Evolutionary conservation across 2,329 filamentous ascomycete genomes (phyloP).

Genomic region (Pseudocercospora eumusae): DNA sequence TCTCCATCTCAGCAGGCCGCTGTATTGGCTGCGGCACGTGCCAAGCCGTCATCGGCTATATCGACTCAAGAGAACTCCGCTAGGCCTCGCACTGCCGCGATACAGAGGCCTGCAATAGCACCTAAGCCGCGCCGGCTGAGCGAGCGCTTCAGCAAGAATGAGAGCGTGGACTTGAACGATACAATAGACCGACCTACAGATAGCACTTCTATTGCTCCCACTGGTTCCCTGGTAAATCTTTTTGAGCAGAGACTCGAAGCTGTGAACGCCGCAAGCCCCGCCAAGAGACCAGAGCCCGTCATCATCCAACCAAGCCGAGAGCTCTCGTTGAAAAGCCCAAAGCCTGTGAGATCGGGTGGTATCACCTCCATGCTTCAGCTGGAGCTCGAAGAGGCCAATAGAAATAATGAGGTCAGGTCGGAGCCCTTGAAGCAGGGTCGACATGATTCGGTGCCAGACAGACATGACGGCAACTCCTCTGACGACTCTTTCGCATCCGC

Average conservation of each 20-base stretch:
- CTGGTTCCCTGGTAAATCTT: constrained; percentile 65
- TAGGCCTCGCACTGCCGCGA: constrained; percentile 16
- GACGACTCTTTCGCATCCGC: constrained; percentile 32
- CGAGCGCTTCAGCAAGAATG: constrained; percentile 15
- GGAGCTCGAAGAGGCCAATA: constrained; percentile 30
- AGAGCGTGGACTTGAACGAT: constrained; percentile 5
- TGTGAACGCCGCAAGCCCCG: constrained; percentile 22
- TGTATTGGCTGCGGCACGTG: constrained; percentile 33
- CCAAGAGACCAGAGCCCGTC: constrained; percentile 26
- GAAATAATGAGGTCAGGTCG: constrained; percentile 3
- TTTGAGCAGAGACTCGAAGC: constrained; percentile 59
- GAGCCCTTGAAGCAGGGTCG: constrained; percentile 12
- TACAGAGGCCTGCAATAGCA: constrained; percentile 29
- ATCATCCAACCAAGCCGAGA: constrained; percentile 32
- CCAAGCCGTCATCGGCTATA: constrained; percentile 17
- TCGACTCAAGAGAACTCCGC: constrained; percentile 1
- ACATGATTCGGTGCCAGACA: background rate
- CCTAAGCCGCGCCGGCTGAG: constrained; percentile 37
- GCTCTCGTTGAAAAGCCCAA: constrained; percentile 46
- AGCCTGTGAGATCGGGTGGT: constrained; percentile 40
- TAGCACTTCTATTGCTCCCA: constrained; percentile 48
- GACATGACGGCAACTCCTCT: constrained; percentile 16
- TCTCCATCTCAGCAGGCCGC: constrained; percentile 37
- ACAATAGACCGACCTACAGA: constrained; percentile 27
- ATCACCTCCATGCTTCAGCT: constrained; percentile 39